A percentile compares a stretch with the other conserved stretches of the same genome.
Conservation (phyloP, 2,329 filamentous ascomycete genomes). For the Bipolaris oryzae region DNA sequence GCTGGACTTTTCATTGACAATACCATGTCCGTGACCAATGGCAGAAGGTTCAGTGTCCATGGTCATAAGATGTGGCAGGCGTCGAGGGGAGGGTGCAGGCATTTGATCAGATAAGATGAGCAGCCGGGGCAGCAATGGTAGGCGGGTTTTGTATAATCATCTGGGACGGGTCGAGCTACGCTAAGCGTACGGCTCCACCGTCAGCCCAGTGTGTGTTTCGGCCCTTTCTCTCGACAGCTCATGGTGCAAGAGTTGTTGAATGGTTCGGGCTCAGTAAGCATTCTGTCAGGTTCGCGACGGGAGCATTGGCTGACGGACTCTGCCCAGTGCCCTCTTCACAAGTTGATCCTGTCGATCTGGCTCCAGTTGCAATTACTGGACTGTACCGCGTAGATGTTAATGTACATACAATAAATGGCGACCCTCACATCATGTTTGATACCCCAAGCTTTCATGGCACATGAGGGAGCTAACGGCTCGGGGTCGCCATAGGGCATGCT, state of each 20-base stretch:
- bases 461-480: not conserved
- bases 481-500: not conserved
- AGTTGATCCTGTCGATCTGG: no score
- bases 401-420: not conserved
- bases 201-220: not conserved
- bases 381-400: not conserved
- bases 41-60: not conserved
- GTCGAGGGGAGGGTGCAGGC: not conserved
- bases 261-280: not conserved
- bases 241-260: not conserved
- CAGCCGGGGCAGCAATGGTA: not conserved
- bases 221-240: not conserved
- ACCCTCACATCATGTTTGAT: not conserved
- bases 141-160: not conserved
- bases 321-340: not conserved
- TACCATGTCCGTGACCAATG: not conserved
- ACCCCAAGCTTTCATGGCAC: not conserved
- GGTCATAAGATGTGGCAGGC: not conserved
- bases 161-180: not conserved
- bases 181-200: not conserved
- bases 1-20: not conserved
- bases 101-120: constrained; percentile 1
- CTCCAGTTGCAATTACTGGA: no score
- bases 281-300: not conserved
- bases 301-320: not conserved